phyloP scores from a whole-genome alignment of 1,284 basidiomycete genomes.

The Trametes versicolor region DNA sequence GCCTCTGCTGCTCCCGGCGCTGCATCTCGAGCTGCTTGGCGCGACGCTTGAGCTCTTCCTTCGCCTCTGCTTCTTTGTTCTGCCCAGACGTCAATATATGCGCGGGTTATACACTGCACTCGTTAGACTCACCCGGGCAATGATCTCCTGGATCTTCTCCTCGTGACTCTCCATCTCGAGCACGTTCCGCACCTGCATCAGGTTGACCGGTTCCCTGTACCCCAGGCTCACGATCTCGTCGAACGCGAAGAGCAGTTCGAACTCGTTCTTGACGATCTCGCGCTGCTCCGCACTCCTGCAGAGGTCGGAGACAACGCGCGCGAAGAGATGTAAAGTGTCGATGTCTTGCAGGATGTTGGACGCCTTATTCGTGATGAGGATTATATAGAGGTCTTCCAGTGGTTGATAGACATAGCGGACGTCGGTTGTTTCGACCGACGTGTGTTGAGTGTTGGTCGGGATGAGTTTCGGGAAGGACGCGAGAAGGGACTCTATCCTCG shows the following conservation, averaged over 20 bases:
- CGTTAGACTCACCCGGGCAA: slow-evolving; percentile 76
- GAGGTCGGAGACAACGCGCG: slow-evolving; percentile 93
- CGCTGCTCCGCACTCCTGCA: slow-evolving; percentile 90
- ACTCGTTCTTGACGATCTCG: slow-evolving; percentile 92
- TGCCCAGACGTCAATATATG: slow-evolving; percentile 42
- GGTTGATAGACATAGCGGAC: slow-evolving; percentile 99
- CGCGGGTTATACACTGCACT: neutral
- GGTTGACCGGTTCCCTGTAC: slow-evolving; percentile 92
- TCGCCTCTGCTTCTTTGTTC: slow-evolving; percentile 99
- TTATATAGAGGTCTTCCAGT: slow-evolving; percentile 97
- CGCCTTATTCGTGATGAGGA: slow-evolving; percentile 98
- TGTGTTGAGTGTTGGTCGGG: slow-evolving; percentile 97
- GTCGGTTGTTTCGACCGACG: slow-evolving; percentile 91
- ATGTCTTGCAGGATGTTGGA: slow-evolving; percentile 99
- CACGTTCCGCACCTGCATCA: slow-evolving; percentile 92
- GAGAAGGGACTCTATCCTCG: slow-evolving; percentile 94
- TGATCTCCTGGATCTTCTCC: slow-evolving; percentile 99
- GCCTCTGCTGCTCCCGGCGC: slow-evolving; percentile 89
- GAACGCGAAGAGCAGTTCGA: slow-evolving; percentile 95
- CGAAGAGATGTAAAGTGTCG: slow-evolving; percentile 93
- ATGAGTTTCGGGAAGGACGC: slow-evolving; percentile 99
- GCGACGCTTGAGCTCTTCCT: slow-evolving; percentile 98
- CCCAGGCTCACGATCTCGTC: slow-evolving; percentile 97
- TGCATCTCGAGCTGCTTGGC: slow-evolving; percentile 99
- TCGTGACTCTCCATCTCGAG: slow-evolving; percentile 99